Conservation (phyloP, 1,284 basidiomycete genomes). For the Ustilago trichophora region DNA sequence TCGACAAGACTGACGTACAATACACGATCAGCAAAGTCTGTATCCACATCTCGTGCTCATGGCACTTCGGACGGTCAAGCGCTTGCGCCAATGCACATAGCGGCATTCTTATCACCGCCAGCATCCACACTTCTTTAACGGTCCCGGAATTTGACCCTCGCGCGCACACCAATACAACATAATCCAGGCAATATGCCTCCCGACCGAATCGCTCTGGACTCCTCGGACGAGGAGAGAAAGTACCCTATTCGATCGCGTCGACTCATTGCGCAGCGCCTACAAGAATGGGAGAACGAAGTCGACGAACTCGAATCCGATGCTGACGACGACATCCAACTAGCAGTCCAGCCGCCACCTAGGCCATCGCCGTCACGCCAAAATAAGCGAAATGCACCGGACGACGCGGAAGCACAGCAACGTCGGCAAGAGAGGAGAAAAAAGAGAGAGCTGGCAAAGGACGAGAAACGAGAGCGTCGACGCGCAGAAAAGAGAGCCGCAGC, state of each 20-base stretch:
- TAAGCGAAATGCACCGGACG: neutral
- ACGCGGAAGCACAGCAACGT: neutral
- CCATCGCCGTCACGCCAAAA: neutral
- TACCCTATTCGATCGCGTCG: conserved; percentile 7
- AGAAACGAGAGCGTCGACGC: conserved; percentile 7
- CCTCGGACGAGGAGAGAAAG: conserved; percentile 4
- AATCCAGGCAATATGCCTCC: conserved; percentile 27
- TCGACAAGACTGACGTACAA: too few species aligned
- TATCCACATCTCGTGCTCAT: too few species aligned
- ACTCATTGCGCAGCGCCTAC: neutral
- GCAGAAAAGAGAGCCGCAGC: conserved; percentile 6
- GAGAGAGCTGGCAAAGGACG: conserved; percentile 2
- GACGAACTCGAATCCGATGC: conserved; percentile 18
- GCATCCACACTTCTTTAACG: too few species aligned
- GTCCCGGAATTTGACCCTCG: too few species aligned
- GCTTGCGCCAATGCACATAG: too few species aligned
- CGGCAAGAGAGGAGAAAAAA: neutral
- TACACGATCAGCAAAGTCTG: too few species aligned
- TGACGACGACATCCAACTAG: conserved; percentile 4
- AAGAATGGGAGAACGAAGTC: neutral
- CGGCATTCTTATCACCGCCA: neutral
- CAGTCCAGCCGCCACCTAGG: neutral
- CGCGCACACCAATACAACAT: neutral
- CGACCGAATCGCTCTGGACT: conserved; percentile 7
- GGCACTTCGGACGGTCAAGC: too few species aligned